Conservation (phyloP, 345 rosid species). For the Ceriops tagal region DNA sequence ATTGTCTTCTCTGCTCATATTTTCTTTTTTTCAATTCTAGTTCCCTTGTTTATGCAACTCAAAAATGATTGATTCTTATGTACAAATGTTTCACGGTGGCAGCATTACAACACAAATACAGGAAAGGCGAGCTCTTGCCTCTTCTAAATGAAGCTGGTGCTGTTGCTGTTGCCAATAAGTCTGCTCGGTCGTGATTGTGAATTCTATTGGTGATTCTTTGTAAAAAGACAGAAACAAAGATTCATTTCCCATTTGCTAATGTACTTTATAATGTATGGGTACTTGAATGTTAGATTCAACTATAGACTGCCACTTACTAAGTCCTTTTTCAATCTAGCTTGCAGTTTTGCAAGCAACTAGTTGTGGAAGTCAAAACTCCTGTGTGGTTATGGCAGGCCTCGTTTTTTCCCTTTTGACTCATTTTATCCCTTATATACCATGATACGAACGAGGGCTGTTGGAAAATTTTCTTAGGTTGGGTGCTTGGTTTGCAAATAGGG, state of each 20-base stretch:
- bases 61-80: not conserved
- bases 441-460: no score
- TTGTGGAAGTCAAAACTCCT: no score
- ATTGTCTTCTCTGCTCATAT: not conserved
- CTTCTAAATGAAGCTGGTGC: conserved; percentile 62
- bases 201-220: not conserved
- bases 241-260: not conserved
- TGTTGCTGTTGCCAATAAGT: conserved; percentile 40
- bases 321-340: no score
- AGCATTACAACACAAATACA: conserved; percentile 52
- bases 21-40: not conserved
- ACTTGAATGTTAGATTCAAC: no score
- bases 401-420: no score
- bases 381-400: no score
- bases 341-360: no score
- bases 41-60: not conserved
- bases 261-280: not conserved
- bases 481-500: no score
- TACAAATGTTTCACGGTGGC: conserved; percentile 11
- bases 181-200: conserved; percentile 41
- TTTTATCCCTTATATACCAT: no score
- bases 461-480: no score
- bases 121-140: conserved; percentile 47
- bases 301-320: no score
- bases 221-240: not conserved